These are phyloP conservation scores for Monosporascus sp. DNA, from an alignment of 2,329 filamentous ascomycete genomes.

Conservation along the genomic window DNA sequence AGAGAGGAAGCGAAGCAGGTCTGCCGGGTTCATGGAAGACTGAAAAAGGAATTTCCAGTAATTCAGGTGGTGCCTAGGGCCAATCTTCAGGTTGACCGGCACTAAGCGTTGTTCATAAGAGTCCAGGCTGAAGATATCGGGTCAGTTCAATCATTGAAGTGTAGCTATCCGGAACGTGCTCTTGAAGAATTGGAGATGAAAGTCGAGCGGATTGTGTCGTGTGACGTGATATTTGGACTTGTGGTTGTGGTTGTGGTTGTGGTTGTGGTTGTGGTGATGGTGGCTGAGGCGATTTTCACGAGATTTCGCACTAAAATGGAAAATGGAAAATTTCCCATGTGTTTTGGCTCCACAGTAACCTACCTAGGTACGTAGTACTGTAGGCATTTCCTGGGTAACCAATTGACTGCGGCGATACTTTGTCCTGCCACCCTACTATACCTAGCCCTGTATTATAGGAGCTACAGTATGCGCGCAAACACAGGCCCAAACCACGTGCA, in stretches of 20 bases:
- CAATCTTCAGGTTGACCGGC: background rate
- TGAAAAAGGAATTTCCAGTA: slow-evolving; percentile 19
- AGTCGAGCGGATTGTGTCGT: background rate
- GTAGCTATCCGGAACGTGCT: background rate
- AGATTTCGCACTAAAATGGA: background rate
- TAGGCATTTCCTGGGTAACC: background rate
- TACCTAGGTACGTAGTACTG: too few relatives aligned
- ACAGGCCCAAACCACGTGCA: too few relatives aligned
- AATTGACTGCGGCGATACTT: background rate
- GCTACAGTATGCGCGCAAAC: too few relatives aligned
- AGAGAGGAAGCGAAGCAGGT: slow-evolving; percentile 87
- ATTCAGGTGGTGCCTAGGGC: slow-evolving; percentile 14
- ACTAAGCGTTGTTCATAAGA: background rate
- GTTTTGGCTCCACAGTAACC: background rate
- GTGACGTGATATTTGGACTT: background rate
- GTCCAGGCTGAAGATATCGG: background rate
- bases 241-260: background rate
- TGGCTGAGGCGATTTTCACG: background rate
- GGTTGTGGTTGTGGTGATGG: background rate
- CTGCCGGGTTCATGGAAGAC: slow-evolving; percentile 83
- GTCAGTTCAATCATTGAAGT: background rate
- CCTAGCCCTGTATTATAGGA: too few relatives aligned
- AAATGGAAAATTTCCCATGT: background rate
- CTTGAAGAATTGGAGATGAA: background rate
- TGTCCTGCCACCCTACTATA: background rate